These are phyloP conservation scores for Allomyces arbusculus DNA, from an alignment of 192 early-diverging fungal genomes.

Conservation along the genomic window DNA sequence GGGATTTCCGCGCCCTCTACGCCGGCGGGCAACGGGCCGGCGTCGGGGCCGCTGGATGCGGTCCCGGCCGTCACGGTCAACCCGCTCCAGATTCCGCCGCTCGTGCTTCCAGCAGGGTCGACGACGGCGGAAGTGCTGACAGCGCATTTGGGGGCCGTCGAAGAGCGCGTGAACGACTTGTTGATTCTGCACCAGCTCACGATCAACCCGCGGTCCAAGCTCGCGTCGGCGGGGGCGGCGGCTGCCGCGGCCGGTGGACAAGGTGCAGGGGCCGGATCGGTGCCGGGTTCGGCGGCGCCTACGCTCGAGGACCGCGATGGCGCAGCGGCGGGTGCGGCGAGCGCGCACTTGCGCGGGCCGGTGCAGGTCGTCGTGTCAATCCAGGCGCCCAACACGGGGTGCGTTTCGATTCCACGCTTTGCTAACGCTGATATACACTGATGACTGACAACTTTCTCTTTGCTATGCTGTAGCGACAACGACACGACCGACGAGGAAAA, in stretches of 20 bases:
- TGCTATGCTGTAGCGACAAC: not conserved
- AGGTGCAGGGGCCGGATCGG: not conserved
- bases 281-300: not conserved
- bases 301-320: not conserved
- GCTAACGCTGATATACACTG: no score
- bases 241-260: no score
- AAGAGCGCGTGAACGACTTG: not conserved
- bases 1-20: not conserved
- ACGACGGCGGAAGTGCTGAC: not conserved
- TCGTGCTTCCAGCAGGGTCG: not conserved
- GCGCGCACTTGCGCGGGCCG: not conserved
- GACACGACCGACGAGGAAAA: not conserved
- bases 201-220: not conserved
- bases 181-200: not conserved
- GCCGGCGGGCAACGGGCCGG: not conserved
- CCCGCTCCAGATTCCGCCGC: not conserved
- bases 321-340: no score
- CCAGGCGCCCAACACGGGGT: not conserved
- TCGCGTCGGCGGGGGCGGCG: not conserved
- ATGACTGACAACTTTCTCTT: no score
- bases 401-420: not conserved
- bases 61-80: not conserved
- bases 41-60: not conserved
- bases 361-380: not conserved
- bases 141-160: not conserved